A percentile compares a stretch with the other conserved stretches of the same genome.
Evolutionary conservation across 2,329 filamentous ascomycete genomes (phyloP).

Genomic region (Microsporum audouinii): DNA sequence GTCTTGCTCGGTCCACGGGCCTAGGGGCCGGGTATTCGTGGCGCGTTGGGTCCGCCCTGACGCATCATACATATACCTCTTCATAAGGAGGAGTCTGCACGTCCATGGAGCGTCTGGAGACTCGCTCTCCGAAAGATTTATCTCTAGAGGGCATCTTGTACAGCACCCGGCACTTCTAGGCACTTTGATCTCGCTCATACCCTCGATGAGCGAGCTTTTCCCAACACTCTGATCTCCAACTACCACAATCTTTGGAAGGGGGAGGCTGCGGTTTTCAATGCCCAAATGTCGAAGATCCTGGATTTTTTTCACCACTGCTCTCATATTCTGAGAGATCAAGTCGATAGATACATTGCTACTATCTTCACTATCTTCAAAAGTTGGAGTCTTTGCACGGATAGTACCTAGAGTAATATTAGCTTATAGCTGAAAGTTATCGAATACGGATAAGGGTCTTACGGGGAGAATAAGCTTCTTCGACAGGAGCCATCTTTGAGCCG

Average conservation of each 20-base stretch:
- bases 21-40: slow-evolving; percentile 45
- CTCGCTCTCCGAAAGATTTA: slow-evolving; percentile 52
- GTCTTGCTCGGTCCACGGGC: slow-evolving; percentile 50
- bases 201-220: slow-evolving; percentile 58
- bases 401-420: slow-evolving; percentile 6
- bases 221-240: slow-evolving; percentile 78
- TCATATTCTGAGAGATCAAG: slow-evolving; percentile 26
- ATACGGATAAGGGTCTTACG: background rate
- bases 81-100: slow-evolving; percentile 55
- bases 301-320: slow-evolving; percentile 29
- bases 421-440: background rate
- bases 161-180: slow-evolving; percentile 62
- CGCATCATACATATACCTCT: slow-evolving; percentile 48
- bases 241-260: slow-evolving; percentile 67
- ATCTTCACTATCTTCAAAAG: background rate
- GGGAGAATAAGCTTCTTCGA: background rate
- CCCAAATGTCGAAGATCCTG: slow-evolving; percentile 58
- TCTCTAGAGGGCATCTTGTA: slow-evolving; percentile 70
- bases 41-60: slow-evolving; percentile 35
- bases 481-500: too few relatives aligned
- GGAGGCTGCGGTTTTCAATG: slow-evolving; percentile 54
- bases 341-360: slow-evolving; percentile 17
- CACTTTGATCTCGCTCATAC: slow-evolving; percentile 55
- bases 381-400: slow-evolving; percentile 2
- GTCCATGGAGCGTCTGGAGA: slow-evolving; percentile 44